Evolutionary conservation across 371 early-diverging fungal genomes (phyloP).

Genomic region (Mortierella sp.): DNA sequence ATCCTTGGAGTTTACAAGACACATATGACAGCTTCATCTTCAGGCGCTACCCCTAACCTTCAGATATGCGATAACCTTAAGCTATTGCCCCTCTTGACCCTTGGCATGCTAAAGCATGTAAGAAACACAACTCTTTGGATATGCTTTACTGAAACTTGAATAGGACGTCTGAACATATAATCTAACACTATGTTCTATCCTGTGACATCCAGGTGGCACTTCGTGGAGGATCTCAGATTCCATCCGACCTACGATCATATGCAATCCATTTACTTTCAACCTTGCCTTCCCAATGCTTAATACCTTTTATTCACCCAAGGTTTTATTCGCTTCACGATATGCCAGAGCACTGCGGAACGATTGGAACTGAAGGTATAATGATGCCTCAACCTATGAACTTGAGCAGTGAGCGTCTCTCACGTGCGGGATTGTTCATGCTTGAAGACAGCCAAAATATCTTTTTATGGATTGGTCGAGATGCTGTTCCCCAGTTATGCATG

Average conservation of each 20-base stretch:
- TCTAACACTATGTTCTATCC: not conserved
- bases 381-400: conserved; percentile 85
- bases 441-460: conserved; percentile 88
- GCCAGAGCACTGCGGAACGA: conserved; percentile 75
- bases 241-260: conserved; percentile 76
- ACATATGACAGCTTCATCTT: conserved; percentile 76
- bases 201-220: conserved; percentile 63
- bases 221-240: conserved; percentile 77
- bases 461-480: conserved; percentile 90
- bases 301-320: conserved; percentile 79
- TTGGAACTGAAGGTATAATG: conserved; percentile 68
- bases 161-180: not conserved
- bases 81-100: conserved; percentile 85
- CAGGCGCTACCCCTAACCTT: conserved; percentile 85
- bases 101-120: conserved; percentile 86
- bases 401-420: conserved; percentile 86
- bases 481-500: conserved; percentile 78
- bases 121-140: conserved; percentile 2
- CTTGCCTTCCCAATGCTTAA: conserved; percentile 83
- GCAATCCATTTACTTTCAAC: conserved; percentile 82
- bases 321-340: conserved; percentile 91
- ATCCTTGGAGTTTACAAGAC: conserved; percentile 90
- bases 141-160: not conserved
- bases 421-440: conserved; percentile 88
- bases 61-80: conserved; percentile 88